A percentile compares a stretch with the other conserved stretches of the same genome.
Conservation (phyloP, 768 basidiomycete species). For the Boletus tomentosulus region DNA sequence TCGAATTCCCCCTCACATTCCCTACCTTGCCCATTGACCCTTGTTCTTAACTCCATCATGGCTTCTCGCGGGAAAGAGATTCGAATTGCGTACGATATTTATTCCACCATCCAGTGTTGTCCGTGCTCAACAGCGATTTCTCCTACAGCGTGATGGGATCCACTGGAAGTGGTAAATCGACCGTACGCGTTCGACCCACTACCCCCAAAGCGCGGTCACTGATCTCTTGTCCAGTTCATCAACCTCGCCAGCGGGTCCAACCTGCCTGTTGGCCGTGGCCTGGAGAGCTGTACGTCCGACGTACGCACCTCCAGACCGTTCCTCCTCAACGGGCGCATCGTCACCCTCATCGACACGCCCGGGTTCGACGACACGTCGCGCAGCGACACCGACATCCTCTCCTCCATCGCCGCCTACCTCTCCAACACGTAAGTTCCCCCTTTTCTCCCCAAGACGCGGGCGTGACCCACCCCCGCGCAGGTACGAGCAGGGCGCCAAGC, state of each 20-base stretch:
- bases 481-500: constrained; percentile 34
- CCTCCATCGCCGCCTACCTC: constrained; percentile 43
- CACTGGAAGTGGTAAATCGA: constrained; percentile 37
- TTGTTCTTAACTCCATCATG: no score
- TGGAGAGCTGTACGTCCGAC: constrained; percentile 48
- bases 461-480: constrained; percentile 8
- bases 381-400: constrained; percentile 48
- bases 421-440: constrained; percentile 26
- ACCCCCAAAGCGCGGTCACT: not conserved
- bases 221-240: constrained; percentile 38
- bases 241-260: constrained; percentile 48
- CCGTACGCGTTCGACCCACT: constrained; percentile 11
- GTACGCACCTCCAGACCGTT: constrained; percentile 45
- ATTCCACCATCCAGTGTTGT: not conserved
- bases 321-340: constrained; percentile 38
- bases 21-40: no score
- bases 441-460: not conserved
- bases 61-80: constrained; percentile 27
- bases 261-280: constrained; percentile 41
- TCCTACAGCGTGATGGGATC: constrained; percentile 32
- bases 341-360: constrained; percentile 57
- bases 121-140: not conserved
- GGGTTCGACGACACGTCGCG: constrained; percentile 54
- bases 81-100: constrained; percentile 29
- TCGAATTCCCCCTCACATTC: not conserved